Evolutionary conservation across 805 yeast species (phyloP).

Genomic region (Myxozyma neglecta): DNA sequence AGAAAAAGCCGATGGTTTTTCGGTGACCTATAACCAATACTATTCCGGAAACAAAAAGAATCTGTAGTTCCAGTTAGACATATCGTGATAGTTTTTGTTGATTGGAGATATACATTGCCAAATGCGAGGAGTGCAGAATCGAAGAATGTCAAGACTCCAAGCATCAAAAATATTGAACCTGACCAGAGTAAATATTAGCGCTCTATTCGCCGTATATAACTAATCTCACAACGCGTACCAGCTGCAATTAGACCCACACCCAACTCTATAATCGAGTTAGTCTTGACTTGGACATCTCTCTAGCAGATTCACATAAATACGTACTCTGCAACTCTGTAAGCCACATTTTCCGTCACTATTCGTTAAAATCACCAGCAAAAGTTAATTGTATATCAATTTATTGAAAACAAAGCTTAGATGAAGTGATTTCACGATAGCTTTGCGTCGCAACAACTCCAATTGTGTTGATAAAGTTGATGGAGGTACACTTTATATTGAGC

Average conservation of each 20-base stretch:
- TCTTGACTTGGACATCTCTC: neutral
- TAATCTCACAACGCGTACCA: slow-evolving; percentile 43
- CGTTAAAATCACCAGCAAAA: too few species aligned
- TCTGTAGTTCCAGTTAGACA: slow-evolving; percentile 32
- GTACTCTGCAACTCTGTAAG: slow-evolving; percentile 43
- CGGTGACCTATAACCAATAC: slow-evolving; percentile 84
- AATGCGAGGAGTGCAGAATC: slow-evolving; percentile 86
- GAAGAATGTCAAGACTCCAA: slow-evolving; percentile 83
- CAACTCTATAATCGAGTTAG: slow-evolving; percentile 52
- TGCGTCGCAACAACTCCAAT: too few species aligned
- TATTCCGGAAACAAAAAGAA: slow-evolving; percentile 76
- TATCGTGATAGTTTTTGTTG: neutral
- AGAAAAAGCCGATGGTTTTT: slow-evolving; percentile 77
- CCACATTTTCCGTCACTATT: slow-evolving; percentile 36
- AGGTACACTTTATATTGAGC: neutral
- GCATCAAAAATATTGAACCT: slow-evolving; percentile 68
- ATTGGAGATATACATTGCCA: slow-evolving; percentile 60
- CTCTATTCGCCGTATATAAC: neutral
- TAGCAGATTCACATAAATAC: slow-evolving; percentile 27
- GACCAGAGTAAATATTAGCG: neutral
- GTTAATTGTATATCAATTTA: too few species aligned
- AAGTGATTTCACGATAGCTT: too few species aligned
- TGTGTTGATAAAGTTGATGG: too few species aligned
- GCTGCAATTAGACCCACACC: slow-evolving; percentile 93
- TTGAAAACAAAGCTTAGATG: too few species aligned